phyloP scores from a whole-genome alignment of 441 rosid genomes.

The Sinapis alba region DNA sequence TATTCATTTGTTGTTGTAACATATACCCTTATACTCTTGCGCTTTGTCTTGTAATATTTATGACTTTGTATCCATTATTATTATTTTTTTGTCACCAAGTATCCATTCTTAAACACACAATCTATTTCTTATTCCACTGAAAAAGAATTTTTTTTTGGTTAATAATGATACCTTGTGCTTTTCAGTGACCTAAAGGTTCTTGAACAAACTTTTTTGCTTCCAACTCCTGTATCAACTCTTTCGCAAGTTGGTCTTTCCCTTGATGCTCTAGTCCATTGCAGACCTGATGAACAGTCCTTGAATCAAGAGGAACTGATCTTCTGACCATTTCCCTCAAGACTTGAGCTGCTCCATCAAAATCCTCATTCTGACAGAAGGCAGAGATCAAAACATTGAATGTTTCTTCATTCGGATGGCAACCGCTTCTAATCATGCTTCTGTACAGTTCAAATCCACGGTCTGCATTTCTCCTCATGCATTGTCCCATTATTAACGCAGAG shows the following conservation, averaged over 20 bases:
- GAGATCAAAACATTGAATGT: conserved; percentile 52
- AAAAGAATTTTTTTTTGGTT: conserved; percentile 1
- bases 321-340: conserved; percentile 60
- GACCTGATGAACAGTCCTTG: conserved; percentile 45
- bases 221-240: conserved; percentile 43
- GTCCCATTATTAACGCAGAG: conserved; percentile 72
- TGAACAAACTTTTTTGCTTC: conserved; percentile 39
- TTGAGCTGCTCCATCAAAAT: conserved; percentile 64
- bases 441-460: conserved; percentile 70
- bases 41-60: conserved; percentile 18
- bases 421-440: conserved; percentile 69
- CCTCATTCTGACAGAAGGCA: conserved; percentile 54
- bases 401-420: conserved; percentile 56
- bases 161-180: background rate
- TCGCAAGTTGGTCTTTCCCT: conserved; percentile 55
- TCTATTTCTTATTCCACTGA: background rate
- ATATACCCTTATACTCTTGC: conserved; percentile 25
- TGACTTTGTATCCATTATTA: conserved; percentile 15
- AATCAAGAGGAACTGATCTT: conserved; percentile 50
- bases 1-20: conserved; percentile 39
- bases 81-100: too few species aligned
- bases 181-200: conserved; percentile 10
- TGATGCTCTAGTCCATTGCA: conserved; percentile 47
- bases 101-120: background rate
- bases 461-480: conserved; percentile 63